These are phyloP conservation scores for Metschnikowia colocasiae DNA, from an alignment of 805 yeast species.

Conservation along the genomic window DNA sequence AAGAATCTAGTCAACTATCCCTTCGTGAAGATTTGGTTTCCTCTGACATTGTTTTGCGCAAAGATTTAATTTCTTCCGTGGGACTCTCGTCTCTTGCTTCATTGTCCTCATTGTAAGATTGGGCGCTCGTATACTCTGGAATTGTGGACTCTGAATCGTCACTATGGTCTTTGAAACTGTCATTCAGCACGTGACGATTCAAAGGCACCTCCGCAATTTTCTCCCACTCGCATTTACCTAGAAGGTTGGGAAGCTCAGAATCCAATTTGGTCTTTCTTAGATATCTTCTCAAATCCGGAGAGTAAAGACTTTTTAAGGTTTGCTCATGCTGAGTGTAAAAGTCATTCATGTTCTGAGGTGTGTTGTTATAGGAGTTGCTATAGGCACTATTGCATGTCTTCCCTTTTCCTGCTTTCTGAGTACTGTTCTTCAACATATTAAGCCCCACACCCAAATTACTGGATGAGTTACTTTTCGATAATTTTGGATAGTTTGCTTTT, in stretches of 20 bases:
- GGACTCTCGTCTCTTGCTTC: neutral
- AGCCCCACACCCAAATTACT: slow-evolving; percentile 38
- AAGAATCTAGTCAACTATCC: neutral
- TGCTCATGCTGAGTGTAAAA: slow-evolving; percentile 12
- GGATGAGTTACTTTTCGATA: slow-evolving; percentile 26
- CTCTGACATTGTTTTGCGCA: slow-evolving; percentile 1
- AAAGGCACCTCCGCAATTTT: neutral
- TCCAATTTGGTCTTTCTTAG: slow-evolving; percentile 9
- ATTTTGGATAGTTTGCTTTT: slow-evolving; percentile 34
- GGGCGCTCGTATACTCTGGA: neutral
- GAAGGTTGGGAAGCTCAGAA: neutral
- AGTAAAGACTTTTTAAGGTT: slow-evolving; percentile 20
- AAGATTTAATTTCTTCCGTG: neutral
- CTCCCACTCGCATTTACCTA: neutral
- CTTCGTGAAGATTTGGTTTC: neutral
- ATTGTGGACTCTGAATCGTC: slow-evolving; percentile 1
- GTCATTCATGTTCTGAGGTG: slow-evolving; percentile 20
- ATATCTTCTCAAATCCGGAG: slow-evolving; percentile 23
- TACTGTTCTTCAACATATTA: slow-evolving; percentile 34
- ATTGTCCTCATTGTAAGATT: neutral
- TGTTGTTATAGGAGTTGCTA: slow-evolving; percentile 15
- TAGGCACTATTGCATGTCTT: neutral
- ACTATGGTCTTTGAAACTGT: neutral
- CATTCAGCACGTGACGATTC: neutral
- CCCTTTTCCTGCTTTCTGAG: neutral